These are phyloP conservation scores for Cyphellophora europaea DNA, from an alignment of 2,329 filamentous ascomycete genomes.

Conservation along the genomic window DNA sequence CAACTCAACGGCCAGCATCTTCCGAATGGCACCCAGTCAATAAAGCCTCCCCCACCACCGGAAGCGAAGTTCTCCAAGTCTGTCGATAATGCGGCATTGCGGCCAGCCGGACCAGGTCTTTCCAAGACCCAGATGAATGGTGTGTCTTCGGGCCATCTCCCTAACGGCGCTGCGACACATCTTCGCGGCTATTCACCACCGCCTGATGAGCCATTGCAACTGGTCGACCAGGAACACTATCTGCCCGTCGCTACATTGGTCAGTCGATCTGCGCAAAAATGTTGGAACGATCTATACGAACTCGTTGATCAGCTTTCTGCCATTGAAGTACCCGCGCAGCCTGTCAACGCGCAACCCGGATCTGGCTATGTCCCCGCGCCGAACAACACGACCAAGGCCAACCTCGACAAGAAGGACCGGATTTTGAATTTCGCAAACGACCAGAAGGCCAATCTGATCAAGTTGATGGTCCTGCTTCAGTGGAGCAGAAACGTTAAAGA, in stretches of 20 bases:
- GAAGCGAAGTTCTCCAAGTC: conserved; percentile 3
- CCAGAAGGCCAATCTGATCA: conserved; percentile 81
- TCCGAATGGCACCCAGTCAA: conserved; percentile 9
- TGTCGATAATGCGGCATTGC: no score
- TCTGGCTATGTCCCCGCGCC: conserved; percentile 3
- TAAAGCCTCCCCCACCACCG: not conserved
- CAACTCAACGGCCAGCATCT: conserved; percentile 12
- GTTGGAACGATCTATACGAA: conserved; percentile 67
- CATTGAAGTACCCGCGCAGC: conserved; percentile 49
- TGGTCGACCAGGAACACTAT: conserved; percentile 19
- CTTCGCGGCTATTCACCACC: conserved; percentile 4
- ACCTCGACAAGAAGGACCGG: conserved; percentile 64
- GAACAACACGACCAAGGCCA: conserved; percentile 41
- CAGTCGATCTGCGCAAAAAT: conserved; percentile 69
- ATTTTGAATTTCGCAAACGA: conserved; percentile 71
- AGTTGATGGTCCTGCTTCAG: conserved; percentile 78
- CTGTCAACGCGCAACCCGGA: conserved; percentile 21
- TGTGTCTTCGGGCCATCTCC: no score
- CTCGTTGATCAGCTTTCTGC: conserved; percentile 61
- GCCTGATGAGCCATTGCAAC: conserved; percentile 11
- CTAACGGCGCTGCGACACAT: no score
- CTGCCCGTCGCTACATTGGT: conserved; percentile 67
- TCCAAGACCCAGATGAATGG: no score
- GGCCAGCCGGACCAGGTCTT: no score
- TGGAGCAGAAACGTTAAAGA: conserved; percentile 75